Evolutionary conservation across 2,329 filamentous ascomycete species (phyloP), one percentile per base, ranked within the genome.

Genomic region (Geosmithia putterillii): DNA sequence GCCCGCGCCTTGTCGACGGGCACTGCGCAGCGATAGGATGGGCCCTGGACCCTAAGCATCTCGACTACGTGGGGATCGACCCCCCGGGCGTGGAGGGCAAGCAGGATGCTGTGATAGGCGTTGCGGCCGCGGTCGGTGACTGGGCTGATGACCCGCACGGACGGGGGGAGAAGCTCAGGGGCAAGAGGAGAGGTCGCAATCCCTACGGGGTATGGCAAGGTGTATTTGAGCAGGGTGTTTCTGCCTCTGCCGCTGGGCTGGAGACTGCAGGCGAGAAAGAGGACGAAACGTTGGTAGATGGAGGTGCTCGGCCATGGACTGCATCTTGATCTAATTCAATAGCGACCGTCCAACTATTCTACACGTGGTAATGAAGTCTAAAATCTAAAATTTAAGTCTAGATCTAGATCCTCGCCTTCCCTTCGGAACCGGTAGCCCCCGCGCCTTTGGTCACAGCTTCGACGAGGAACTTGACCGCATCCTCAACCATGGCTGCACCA

Each of bases 11-110:
- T 20, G 59, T 81, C 41, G 70, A 79, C 23, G 68, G 73, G 3
- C 83, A 88, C 62, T 76, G 79, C 50, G 62, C 58, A 6, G 80
- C 81, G 14, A 64, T 86, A n/a, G 68, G 70, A 0, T 77, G 74
- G 42, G 67, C 72, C 0, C 45, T 62, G 1, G 52, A 63, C 0
- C 10, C n/a, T n/a, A n/a, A n/a, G n/a, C 56, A 58, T 1, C 65
- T 78, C 1, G 42, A 40, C 0, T 82, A 78, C 43, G 51, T 82
- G 7, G 83, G 82, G 0, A 73, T 86, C 42, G 76, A 86, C 52
- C 83, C 83, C 15, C 73, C 71, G 0, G 61, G 64, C 1, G 62
- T 72, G 57, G 50, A 51, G 25, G 46, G 51, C 18, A 68, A 71
- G 45, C 51, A 57, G 18, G 58, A 53, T 4, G 67, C 65, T 0